Evolutionary conservation across 306 rosid species (phyloP), one percentile per base, ranked within the genome.

Genomic region (Geum urbanum): DNA sequence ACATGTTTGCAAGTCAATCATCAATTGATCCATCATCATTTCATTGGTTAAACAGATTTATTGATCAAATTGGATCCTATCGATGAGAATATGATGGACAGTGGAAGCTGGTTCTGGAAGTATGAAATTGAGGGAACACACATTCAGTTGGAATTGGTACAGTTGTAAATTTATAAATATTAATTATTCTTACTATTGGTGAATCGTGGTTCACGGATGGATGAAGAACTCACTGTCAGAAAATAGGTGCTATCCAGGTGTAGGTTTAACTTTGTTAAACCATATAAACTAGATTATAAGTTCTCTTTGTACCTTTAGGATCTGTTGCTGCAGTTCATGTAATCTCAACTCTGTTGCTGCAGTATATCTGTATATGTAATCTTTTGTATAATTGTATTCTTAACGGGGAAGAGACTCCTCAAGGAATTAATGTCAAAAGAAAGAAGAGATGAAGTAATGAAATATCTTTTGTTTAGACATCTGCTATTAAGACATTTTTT

Each of bases 71-170:
- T 85, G 69, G 81, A 80, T 63, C 94, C 87, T 4, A 85, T 90
- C 74, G 90, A 78, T 59, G 81, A 58, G 71, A 75, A 70, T 62
- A 78, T 67, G 88, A 82, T 76, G 87, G 92, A 87, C 32, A 80
- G 76, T 71, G 97, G 97, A 83, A 94, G 91, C 82, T 94, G 98
- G 98, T 80, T 39, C 72, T 88, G 97, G 98, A 72, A 86, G 72
- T 94, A 91, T 89, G 83, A 78, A 83, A 74, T 80, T 74, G 76
- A 78, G 63, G 96, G 84, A 66, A 66, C 84, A 37, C 88, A 85
- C 82, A 81, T 94, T 81, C 78, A 77, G 41, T 84, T 91, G 73
- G 87, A 87, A 74, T 72, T 88, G 50, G 83, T 77, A 68, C 91
- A 90, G 79, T 66, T 75, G 35, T 85, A 89, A 76, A 66, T 39